These are phyloP conservation scores for Berberis vulgaris DNA, from an alignment of 164 flowering plant species.

Conservation along the genomic window DNA sequence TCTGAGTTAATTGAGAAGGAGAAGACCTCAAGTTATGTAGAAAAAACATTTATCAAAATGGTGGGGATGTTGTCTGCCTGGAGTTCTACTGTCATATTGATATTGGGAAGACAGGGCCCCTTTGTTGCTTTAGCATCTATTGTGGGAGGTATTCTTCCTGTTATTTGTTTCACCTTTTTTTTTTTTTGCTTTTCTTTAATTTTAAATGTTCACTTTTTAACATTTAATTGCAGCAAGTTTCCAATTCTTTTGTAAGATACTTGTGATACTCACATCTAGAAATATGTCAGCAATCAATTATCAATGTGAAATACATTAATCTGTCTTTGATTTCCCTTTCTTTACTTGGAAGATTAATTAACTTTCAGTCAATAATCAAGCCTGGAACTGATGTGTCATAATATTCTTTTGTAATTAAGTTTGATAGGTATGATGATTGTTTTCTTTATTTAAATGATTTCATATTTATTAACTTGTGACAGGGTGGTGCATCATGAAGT, in stretches of 20 bases:
- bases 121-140: constrained; percentile 48
- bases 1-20: constrained; percentile 15
- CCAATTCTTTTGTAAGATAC: too few species aligned
- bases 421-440: too few species aligned
- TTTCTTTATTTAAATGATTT: neutral
- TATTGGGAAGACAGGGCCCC: constrained; percentile 87
- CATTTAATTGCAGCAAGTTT: too few species aligned
- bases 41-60: constrained; percentile 29
- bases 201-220: neutral
- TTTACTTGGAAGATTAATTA: too few species aligned
- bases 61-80: constrained; percentile 59
- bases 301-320: too few species aligned
- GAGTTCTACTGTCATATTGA: constrained; percentile 62
- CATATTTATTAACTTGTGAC: constrained; percentile 8
- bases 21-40: constrained; percentile 17
- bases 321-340: too few species aligned
- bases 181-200: neutral
- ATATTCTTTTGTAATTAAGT: too few species aligned
- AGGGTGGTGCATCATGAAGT: constrained; percentile 72
- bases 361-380: too few species aligned
- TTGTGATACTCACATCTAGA: too few species aligned
- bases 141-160: constrained; percentile 46
- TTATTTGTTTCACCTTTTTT: neutral
- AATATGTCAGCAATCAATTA: too few species aligned
- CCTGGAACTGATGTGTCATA: too few species aligned